phyloP scores from a whole-genome alignment of 805 yeast species.

The Kodamaea kaohsiungensis region DNA sequence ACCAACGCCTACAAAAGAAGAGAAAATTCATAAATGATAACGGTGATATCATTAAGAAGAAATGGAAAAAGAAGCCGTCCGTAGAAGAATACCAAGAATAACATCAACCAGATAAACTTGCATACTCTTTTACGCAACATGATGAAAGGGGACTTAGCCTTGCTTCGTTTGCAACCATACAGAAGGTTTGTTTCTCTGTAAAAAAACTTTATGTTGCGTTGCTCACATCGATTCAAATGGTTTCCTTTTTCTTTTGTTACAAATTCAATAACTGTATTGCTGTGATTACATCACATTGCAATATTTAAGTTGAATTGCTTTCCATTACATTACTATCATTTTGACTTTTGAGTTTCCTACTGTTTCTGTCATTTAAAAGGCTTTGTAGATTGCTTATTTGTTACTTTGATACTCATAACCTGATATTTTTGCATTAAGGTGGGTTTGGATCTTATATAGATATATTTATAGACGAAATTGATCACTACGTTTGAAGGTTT shows the following conservation, averaged over 20 bases:
- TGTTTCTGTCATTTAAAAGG: neutral
- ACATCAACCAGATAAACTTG: neutral
- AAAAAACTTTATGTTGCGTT: neutral
- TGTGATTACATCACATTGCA: neutral
- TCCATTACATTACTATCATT: neutral
- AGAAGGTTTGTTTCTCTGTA: neutral
- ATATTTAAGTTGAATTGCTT: neutral
- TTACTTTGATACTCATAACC: neutral
- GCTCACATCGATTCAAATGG: neutral
- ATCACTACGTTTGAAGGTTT: neutral
- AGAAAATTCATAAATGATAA: slow-evolving; percentile 8
- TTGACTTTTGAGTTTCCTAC: neutral
- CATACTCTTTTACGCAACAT: neutral
- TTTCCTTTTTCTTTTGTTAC: neutral
- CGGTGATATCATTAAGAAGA: slow-evolving; percentile 6
- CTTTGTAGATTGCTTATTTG: neutral
- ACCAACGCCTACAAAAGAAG: slow-evolving; percentile 2
- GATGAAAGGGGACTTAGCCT: neutral
- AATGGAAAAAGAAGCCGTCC: slow-evolving; percentile 8
- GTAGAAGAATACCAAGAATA: neutral
- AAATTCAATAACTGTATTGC: neutral
- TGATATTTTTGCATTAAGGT: neutral
- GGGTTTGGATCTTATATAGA: neutral
- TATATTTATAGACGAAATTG: neutral
- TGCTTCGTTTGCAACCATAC: neutral